phyloP scores from a whole-genome alignment of 306 rosid genomes.

The Cicer pinnatifidum region DNA sequence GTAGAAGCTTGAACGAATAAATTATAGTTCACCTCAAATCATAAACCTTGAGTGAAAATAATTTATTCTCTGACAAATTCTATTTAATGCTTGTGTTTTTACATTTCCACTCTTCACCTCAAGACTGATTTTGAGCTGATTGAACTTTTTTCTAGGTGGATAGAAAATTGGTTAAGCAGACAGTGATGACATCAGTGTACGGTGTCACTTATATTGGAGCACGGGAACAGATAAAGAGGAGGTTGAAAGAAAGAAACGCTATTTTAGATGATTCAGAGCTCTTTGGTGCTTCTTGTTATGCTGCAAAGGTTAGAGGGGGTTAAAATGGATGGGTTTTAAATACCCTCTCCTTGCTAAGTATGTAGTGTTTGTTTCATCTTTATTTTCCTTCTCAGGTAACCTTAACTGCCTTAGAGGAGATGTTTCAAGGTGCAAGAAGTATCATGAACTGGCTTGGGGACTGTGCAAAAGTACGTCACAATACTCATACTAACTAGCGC shows the following conservation, averaged over 20 bases:
- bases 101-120: slow-evolving; percentile 16
- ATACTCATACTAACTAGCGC: background rate
- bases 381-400: slow-evolving; percentile 64
- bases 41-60: slow-evolving; percentile 8
- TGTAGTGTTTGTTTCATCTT: slow-evolving; percentile 30
- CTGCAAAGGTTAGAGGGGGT: slow-evolving; percentile 73
- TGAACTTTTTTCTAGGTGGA: slow-evolving; percentile 66
- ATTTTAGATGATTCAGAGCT: slow-evolving; percentile 67
- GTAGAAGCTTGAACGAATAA: slow-evolving; percentile 24
- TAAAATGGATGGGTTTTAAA: slow-evolving; percentile 35
- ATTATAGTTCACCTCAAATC: slow-evolving; percentile 24
- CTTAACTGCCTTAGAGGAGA: slow-evolving; percentile 85
- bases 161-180: slow-evolving; percentile 97
- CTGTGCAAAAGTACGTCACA: slow-evolving; percentile 82
- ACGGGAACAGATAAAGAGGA: slow-evolving; percentile 88
- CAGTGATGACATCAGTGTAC: slow-evolving; percentile 99
- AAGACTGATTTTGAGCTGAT: slow-evolving; percentile 48
- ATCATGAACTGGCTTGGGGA: slow-evolving; percentile 97
- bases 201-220: slow-evolving; percentile 98
- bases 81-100: slow-evolving; percentile 11
- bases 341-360: slow-evolving; percentile 13
- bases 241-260: slow-evolving; percentile 76
- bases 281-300: slow-evolving; percentile 82
- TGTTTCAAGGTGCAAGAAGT: slow-evolving; percentile 91
- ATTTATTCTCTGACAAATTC: slow-evolving; percentile 13